Evolutionary conservation across 2,329 filamentous ascomycete species (phyloP).

Genomic region (Stagonosporopsis chrysanthemi): DNA sequence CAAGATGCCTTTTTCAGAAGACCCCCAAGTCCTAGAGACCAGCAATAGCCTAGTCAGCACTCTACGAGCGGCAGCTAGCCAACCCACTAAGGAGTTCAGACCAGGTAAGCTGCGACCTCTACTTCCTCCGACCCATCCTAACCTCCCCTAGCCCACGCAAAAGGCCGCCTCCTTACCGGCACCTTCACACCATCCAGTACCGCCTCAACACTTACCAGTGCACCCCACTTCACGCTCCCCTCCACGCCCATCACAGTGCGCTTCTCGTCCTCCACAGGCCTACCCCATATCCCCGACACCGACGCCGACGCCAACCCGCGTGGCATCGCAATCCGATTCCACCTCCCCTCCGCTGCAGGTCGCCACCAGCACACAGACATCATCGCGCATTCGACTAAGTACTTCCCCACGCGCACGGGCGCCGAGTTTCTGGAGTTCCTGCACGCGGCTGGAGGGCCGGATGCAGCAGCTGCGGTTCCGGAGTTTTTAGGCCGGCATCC

Average conservation of each 20-base stretch:
- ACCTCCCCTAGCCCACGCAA: conserved; percentile 58
- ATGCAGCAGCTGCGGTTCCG: conserved; percentile 44
- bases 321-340: conserved; percentile 59
- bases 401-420: conserved; percentile 62
- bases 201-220: conserved; percentile 56
- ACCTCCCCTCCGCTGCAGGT: conserved; percentile 52
- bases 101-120: conserved; percentile 32
- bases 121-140: conserved; percentile 6
- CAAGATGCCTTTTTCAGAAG: conserved; percentile 44
- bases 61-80: conserved; percentile 36
- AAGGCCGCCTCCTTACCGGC: conserved; percentile 61
- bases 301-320: conserved; percentile 58
- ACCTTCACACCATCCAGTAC: conserved; percentile 59
- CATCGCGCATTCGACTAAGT: conserved; percentile 60
- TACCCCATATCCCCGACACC: conserved; percentile 60
- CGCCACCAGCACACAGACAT: conserved; percentile 63
- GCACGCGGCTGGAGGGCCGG: conserved; percentile 47
- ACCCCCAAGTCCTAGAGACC: conserved; percentile 36
- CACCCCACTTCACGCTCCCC: conserved; percentile 57
- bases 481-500: conserved; percentile 58
- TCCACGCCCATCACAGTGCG: conserved; percentile 58
- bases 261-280: conserved; percentile 61
- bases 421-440: conserved; percentile 62
- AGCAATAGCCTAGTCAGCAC: conserved; percentile 39
- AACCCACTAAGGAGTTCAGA: conserved; percentile 35